Base-by-base conservation (phyloP, 2,329 filamentous ascomycete genomes). In the Hypoxylon sp. region DNA sequence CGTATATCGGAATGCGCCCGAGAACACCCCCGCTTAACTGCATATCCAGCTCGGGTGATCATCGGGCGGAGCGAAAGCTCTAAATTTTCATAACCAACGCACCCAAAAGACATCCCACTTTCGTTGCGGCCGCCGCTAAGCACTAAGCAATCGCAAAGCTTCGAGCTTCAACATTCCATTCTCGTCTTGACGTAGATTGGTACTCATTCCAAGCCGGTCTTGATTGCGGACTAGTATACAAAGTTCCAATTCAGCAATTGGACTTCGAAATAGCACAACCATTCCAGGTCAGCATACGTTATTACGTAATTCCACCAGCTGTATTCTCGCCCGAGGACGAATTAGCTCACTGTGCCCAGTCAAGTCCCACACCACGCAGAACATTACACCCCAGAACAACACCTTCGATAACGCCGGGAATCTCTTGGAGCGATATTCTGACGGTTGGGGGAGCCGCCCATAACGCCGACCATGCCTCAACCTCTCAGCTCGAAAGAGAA, bases 401-500 rank as follows among this genome's bases (percentile, higher is more conserved):
- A 20, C 27, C 30, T 54, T 22, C 50, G 50, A 61, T 30, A 57
- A 60, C 27, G 1, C 57, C 50, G 27, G 30, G 30, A 40, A 27
- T 30, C 42, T 56, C 46, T 33, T 6, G 37, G 20, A 50, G 10
- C n/a, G 22, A 63, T 44, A 51, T n/a, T 42, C 48, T 42, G 50
- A 68, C 61, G 55, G 67, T 44, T 44, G 64, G 67, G 58, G 67
- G 66, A 70, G 59, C 57, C 56, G n/a, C 60, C 49, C 51, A 61
- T 44, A 31, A 49, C 63, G 60, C 56, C 72, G 66, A 70, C 62
- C 73, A 92, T 93, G 91, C 90, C 91, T 74, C 91, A 94, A 82
- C 87, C 87, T 78, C 85, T 95, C 69, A 90, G 87, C 78, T 90
- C 94, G 78, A 98, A 98, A 85, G 96, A 99, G 87, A 90, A 90